These are phyloP conservation scores for Xanthoceras sorbifolium DNA, from an alignment of 345 rosid genomes.

Conservation along the genomic window DNA sequence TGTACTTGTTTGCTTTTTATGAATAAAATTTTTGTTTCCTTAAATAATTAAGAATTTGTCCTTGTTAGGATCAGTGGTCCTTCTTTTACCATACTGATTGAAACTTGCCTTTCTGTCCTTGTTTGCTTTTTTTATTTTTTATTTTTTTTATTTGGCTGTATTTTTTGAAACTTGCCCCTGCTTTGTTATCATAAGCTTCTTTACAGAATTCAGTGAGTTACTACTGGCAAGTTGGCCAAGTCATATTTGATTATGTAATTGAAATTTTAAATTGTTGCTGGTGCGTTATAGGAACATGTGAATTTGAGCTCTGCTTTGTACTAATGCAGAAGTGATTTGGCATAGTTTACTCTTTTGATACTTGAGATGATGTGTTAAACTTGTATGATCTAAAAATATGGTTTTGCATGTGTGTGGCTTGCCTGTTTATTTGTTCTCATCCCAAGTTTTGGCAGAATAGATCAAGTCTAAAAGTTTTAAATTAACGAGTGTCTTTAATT, in stretches of 20 bases:
- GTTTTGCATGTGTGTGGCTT: neutral
- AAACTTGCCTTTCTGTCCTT: neutral
- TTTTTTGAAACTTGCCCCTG: neutral
- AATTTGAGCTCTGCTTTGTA: neutral
- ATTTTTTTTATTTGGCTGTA: constrained; percentile 8
- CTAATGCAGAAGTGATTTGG: constrained; percentile 2
- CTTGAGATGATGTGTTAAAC: neutral
- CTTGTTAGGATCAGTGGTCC: too few relatives aligned
- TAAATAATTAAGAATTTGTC: too few relatives aligned
- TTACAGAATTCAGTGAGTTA: too few relatives aligned
- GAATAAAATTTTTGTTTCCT: too few relatives aligned
- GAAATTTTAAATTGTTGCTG: neutral
- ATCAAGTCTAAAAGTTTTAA: constrained; percentile 7
- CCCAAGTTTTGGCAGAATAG: neutral
- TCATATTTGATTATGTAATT: too few relatives aligned
- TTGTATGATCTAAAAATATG: neutral
- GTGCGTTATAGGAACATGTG: neutral
- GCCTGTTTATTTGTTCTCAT: neutral
- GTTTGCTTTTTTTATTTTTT: too few relatives aligned
- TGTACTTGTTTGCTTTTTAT: too few relatives aligned
- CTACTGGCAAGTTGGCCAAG: too few relatives aligned
- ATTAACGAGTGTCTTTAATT: neutral
- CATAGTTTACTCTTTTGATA: neutral
- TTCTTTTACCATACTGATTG: neutral
- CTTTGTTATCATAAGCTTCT: too few relatives aligned